A percentile compares a stretch with the other conserved stretches of the same genome.
These are phyloP conservation scores for Cercospora zeae-maydis DNA, from an alignment of 2,329 filamentous ascomycete genomes.

Conservation along the genomic window DNA sequence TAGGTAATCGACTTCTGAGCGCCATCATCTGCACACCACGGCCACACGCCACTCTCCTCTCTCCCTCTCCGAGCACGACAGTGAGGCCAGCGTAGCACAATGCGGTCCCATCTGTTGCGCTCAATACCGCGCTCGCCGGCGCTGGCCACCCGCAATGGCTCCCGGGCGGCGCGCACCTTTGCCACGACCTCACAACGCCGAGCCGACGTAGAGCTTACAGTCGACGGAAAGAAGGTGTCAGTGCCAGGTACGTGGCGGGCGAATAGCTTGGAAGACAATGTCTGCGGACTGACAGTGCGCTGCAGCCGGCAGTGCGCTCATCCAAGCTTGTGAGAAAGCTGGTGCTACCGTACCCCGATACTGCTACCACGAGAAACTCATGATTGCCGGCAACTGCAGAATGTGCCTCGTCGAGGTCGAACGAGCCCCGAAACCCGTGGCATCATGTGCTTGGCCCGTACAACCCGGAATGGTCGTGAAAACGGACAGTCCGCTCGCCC, in stretches of 20 bases:
- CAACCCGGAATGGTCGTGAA: constrained; percentile 99
- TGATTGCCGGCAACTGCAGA: constrained; percentile 99
- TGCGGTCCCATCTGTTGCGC: constrained; percentile 63
- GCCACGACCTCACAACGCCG: constrained; percentile 71
- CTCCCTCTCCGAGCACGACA: constrained; percentile 20
- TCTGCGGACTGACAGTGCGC: constrained; percentile 22
- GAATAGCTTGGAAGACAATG: neutral
- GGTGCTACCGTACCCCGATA: constrained; percentile 91
- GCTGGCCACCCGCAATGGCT: constrained; percentile 36
- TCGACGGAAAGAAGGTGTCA: constrained; percentile 96
- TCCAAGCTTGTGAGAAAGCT: constrained; percentile 98
- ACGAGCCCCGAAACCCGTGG: constrained; percentile 90
- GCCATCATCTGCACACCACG: constrained; percentile 10
- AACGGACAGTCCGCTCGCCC: constrained; percentile 90
- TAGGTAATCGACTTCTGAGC: neutral
- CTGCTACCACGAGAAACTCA: constrained; percentile 99
- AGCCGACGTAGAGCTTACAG: constrained; percentile 91
- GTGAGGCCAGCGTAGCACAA: constrained; percentile 42
- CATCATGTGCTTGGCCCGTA: constrained; percentile 97
- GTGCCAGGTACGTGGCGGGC: constrained; percentile 71
- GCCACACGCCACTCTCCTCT: constrained; percentile 14
- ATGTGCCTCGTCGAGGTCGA: constrained; percentile 99
- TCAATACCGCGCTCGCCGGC: constrained; percentile 56
- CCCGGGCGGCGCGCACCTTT: constrained; percentile 70
- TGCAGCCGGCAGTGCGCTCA: constrained; percentile 89